Evolutionary conservation across 164 flowering plant species (phyloP), one percentile per base, ranked within the genome.

Genomic region (Warburgia ugandensis): DNA sequence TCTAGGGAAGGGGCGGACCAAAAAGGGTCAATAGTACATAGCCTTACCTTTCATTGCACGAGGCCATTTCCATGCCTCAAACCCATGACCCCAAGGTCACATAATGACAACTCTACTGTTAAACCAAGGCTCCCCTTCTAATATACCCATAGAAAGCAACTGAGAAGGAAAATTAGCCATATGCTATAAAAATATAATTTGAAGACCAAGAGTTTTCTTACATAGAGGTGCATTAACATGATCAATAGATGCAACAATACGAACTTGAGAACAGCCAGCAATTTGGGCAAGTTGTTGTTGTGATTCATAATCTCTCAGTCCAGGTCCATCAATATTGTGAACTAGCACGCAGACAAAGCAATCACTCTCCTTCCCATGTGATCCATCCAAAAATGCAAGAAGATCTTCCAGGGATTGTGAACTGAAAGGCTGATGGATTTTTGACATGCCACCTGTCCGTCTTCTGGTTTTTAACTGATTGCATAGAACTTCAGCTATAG

Each of bases 241-340:
- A 58, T 92, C 99, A 13, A 88, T 68, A 6, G 99, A 88, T 45
- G 99, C 95, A 62, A 89, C 67, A 26, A 92, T 36, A 33, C 88
- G 89, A 41, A 89, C 71, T 65, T 76, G 74, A 37, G 79, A 73
- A 71, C 92, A 92, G 60, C 89, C 73, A 58, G 99, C 95, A 30
- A 92, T 36, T 22, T 75, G 76, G 33, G 94, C 91, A 55, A 92
- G 89, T 72, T 37, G 61, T 40, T 82, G 87, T 60, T 92, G 99
- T 58, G 83, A 70, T 49, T 92, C 98, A 62, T 74, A 38, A 44
- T 92, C 97, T 20, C 99, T 79, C 64, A 92, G 65, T 6, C 84
- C 95, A 60, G 90, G 94, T 35, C 97, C 99, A 68, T 92, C 97
- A 61, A 92, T 92, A 64, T 89, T 92, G 69, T 92, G 94, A 56